Evolutionary conservation across 345 rosid species (phyloP).

Genomic region (Punica granatum): DNA sequence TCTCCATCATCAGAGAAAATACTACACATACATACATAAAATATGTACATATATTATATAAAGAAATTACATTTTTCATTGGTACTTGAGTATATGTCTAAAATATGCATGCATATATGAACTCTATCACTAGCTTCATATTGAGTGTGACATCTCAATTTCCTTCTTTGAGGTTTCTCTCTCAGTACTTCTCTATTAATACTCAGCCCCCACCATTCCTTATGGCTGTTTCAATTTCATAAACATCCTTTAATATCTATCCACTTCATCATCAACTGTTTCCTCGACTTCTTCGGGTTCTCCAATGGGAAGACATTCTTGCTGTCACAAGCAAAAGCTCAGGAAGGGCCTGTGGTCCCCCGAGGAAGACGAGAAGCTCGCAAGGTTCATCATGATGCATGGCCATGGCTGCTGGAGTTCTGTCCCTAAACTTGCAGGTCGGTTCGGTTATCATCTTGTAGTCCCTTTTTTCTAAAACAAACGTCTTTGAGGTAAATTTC

Average conservation of each 20-base stretch:
- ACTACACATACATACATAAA: too few species aligned
- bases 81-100: neutral
- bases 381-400: conserved; percentile 8
- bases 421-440: conserved; percentile 24
- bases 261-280: neutral
- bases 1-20: too few species aligned
- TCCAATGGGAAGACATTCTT: conserved; percentile 20
- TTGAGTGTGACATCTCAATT: conserved; percentile 14
- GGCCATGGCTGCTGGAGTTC: conserved; percentile 27
- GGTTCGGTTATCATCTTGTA: too few species aligned
- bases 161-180: conserved; percentile 1
- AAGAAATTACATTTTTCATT: neutral
- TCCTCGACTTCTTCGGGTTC: neutral
- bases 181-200: neutral
- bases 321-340: conserved; percentile 22
- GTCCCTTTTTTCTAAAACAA: neutral
- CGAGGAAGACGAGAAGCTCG: conserved; percentile 22
- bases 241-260: neutral
- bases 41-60: neutral
- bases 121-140: conserved; percentile 4
- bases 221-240: neutral
- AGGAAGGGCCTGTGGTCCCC: conserved; percentile 26
- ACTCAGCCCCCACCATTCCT: neutral
- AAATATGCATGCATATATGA: neutral
- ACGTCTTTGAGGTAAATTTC: neutral